Conservation (phyloP, 257 asterid genomes). For the Hygrophila difformis region DNA sequence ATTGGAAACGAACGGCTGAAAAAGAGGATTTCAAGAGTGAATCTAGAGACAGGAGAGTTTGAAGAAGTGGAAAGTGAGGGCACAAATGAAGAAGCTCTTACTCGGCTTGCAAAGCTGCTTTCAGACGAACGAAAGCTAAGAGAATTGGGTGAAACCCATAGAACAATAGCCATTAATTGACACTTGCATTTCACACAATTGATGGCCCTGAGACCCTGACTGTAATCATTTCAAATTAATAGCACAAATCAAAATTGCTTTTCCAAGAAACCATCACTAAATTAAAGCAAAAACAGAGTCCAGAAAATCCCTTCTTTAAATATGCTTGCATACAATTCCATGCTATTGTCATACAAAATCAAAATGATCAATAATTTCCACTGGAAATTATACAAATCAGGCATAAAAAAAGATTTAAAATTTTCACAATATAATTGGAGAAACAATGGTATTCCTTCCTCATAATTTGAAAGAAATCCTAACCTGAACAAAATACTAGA, state of each 20-base stretch:
- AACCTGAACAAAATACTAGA: neutral
- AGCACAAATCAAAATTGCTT: neutral
- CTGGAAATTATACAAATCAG: neutral
- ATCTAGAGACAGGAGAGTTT: conserved; percentile 28
- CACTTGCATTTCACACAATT: neutral
- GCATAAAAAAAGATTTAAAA: neutral
- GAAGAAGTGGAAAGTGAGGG: conserved; percentile 37
- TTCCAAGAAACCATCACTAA: neutral
- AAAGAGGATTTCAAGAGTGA: conserved; percentile 30
- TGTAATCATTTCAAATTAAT: no score
- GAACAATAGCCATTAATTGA: conserved; percentile 15
- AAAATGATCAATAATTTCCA: neutral
- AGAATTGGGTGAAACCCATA: neutral
- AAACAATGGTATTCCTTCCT: neutral
- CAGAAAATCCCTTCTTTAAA: no score
- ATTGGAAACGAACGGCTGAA: conserved; percentile 28
- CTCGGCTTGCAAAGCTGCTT: conserved; percentile 28
- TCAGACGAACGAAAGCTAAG: conserved; percentile 27
- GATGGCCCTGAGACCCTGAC: no score
- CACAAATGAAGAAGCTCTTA: conserved; percentile 42
- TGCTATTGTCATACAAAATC: no score
- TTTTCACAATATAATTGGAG: neutral
- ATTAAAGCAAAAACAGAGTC: neutral
- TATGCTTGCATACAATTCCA: no score
- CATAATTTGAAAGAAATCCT: neutral